Evolutionary conservation across 371 early-diverging fungal species (phyloP), one percentile per base, ranked within the genome.

Genomic region (Cokeromyces recurvatus): DNA sequence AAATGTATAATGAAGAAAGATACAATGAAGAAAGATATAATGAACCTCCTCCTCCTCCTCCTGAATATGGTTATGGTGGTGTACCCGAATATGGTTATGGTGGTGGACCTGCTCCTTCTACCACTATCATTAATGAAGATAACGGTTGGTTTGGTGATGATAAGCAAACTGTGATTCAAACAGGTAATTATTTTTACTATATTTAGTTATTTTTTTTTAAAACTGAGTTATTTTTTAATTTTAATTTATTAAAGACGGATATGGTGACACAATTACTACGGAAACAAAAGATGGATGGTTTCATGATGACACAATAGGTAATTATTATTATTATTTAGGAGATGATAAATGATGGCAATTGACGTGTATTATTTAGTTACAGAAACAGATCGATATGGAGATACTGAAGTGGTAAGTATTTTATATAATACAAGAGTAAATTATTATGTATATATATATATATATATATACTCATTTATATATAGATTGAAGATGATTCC

Each of bases 61-160:
- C 5, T 27, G 39, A 37, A 5, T 22, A 20, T 22, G 40, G 15
- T 2, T 35, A 43, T 39, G 49, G 49, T 0, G 43, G 39, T 7
- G 7, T 11, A 7, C 29, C 29, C 29, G 29, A 27, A 27, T 22
- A 39, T 17, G 35, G 34, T 32, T 27, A 17, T 9, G 46, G 50
- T 25, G 49, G 35, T 2, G n/a, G n/a, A n/a, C n/a, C n/a, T n/a
- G n/a, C n/a, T n/a, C n/a, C n/a, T n/a, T 39, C 27, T 3, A 66
- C 66, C 1, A 71, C 67, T 6, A 47, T 65, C 25, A 65, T 68
- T 45, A 65, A 65, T 32, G 64, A 71, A 52, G 72, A 71, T 36
- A 54, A 59, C 21, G 71, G 71, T n/a, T 61, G 57, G 48, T 70
- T 70, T 56, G 62, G 66, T 20, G 35, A 40, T 19, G 66, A 70